Conservation (phyloP, 1,284 basidiomycete species). For the Microbotryomycetes sp. region DNA sequence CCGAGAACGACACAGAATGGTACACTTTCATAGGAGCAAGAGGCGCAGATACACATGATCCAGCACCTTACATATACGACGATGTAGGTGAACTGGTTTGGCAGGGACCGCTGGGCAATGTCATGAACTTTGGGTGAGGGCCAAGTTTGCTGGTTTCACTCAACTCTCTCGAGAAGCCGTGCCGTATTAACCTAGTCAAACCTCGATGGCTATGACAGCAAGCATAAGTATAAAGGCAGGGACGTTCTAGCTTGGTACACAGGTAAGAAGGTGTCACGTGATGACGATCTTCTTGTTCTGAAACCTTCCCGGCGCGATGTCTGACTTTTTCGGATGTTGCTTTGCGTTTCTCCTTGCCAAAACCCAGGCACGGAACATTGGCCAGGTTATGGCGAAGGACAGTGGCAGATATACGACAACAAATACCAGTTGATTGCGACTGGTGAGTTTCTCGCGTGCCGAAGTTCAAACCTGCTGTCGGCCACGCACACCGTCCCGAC, state of each 20-base stretch:
- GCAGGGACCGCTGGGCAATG: conserved; percentile 31
- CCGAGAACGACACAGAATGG: conserved; percentile 1
- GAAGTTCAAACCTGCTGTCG: not conserved
- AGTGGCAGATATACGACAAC: conserved; percentile 33
- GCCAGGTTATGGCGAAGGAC: conserved; percentile 20
- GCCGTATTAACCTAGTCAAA: no score
- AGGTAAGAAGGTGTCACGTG: conserved; percentile 38
- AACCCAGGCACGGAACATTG: conserved; percentile 1
- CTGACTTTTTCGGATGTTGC: no score
- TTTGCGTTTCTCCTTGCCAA: no score
- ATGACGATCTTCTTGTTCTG: conserved; percentile 32
- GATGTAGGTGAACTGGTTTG: conserved; percentile 38
- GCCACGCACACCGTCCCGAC: no score
- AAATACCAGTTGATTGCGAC: conserved; percentile 36
- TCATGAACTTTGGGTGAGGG: conserved; percentile 35
- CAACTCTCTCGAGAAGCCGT: not conserved
- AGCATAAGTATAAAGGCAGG: conserved; percentile 26
- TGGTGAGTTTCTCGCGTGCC: not conserved
- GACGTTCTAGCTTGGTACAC: conserved; percentile 37
- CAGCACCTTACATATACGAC: conserved; percentile 34
- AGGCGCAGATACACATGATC: conserved; percentile 27
- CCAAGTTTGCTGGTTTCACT: not conserved
- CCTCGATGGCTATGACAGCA: not conserved
- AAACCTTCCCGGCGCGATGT: no score
- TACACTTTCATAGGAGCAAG: conserved; percentile 37